Evolutionary conservation across 78 protist species (phyloP), one percentile per base, ranked within the genome.

Genomic region (Dictyostelium citrinum): DNA sequence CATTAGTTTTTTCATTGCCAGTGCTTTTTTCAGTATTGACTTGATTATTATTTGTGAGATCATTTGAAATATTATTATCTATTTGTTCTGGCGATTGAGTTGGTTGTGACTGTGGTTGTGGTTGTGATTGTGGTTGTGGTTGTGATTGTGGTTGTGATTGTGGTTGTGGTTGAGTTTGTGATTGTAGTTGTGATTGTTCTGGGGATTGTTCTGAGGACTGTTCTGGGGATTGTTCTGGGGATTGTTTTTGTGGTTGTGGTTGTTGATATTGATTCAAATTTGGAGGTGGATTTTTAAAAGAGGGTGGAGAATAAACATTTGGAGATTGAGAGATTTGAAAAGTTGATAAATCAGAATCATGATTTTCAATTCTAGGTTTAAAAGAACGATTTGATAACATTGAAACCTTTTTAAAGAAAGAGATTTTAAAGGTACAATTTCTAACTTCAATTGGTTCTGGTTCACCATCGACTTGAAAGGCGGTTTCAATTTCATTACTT

Each of bases 381-480:
- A 60, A 88, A 2, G 43, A 14, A 29, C 55, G 68, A 29, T 64
- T 31, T 8, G 81, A 61, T 5, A 90, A 27, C 90, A 90, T 83
- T 14, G 27, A 24, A 4, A 90, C 95, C 27, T 90, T 45, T 83
- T 83, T 61, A 10, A 43, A n/a, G 39, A 82, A 90, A 2, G 24
- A 31, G 0, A 90, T 81, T 20, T n/a, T 22, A 46, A 90, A 41
- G 2, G 84, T 67, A 39, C 82, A 60, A 16, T 14, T n/a, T 27
- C 64, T 49, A 22, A 29, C 60, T 17, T 84, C 91, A 4, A 92
- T 41, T 3, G 79, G 71, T 29, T 83, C 79, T 10, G 96, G 96
- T 33, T 92, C 96, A 60, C 96, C 96, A 72, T 92, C 96, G 16
- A 81, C 49, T 72, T 92, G 96, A 6, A 70, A 67, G 1, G 91